Conservation (phyloP, 2,329 filamentous ascomycete species). For the Helotiales sp. region DNA sequence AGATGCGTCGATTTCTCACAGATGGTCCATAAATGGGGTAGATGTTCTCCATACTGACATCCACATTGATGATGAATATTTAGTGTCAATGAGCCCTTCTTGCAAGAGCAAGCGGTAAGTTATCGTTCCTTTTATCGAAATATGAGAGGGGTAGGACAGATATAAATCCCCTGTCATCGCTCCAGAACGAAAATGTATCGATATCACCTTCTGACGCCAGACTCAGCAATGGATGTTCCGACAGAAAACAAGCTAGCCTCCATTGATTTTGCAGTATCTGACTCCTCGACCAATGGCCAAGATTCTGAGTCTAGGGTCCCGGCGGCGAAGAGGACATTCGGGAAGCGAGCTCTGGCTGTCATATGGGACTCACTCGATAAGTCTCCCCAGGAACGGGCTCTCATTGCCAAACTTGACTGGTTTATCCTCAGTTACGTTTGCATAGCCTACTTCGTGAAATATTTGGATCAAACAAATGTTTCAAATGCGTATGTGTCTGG, state of each 20-base stretch:
- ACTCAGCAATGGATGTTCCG: not conserved
- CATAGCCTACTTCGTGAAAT: slow-evolving; percentile 34
- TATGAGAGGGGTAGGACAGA: not conserved
- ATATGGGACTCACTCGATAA: slow-evolving; percentile 27
- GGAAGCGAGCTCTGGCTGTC: slow-evolving; percentile 15
- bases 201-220: not conserved
- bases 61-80: not conserved
- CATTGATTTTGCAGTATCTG: not conserved
- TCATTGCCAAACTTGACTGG: slow-evolving; percentile 45
- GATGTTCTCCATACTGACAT: not conserved
- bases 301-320: not conserved
- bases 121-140: not conserved
- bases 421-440: slow-evolving; percentile 46
- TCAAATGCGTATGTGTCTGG: slow-evolving; percentile 41
- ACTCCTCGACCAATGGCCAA: not conserved
- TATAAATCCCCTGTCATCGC: not conserved
- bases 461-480: slow-evolving; percentile 17
- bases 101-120: not conserved
- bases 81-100: not conserved
- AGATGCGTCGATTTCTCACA: not conserved
- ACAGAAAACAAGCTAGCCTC: not conserved
- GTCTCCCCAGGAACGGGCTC: slow-evolving; percentile 13
- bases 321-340: slow-evolving; percentile 9
- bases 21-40: not conserved
- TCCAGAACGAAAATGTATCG: not conserved